Evolutionary conservation across 495 filamentous ascomycete genomes (phyloP), one percentile per base, ranked within the genome.

Genomic region (Aspergillus bridgeri): DNA sequence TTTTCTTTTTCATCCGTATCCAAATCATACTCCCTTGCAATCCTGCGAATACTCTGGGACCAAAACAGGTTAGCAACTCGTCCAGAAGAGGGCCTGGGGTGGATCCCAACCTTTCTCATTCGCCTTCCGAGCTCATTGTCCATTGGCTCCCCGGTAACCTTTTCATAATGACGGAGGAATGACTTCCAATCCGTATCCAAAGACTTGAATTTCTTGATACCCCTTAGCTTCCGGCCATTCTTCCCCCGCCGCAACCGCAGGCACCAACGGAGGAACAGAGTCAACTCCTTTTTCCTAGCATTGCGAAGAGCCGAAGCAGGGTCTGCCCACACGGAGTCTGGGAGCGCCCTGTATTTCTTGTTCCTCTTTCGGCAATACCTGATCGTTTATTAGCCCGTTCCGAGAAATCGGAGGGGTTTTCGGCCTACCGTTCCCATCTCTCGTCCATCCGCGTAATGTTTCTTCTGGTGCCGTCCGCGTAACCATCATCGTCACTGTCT

Each of bases 31-130:
- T 43, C 3, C 43, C 43, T 3, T 46, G 9, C 43, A n/a, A n/a
- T 46, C 3, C 9, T 46, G 3, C 43, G 43, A 46, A 46, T 46
- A n/a, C 43, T 46, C 43, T 46, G 43, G 43, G 43, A 45, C 43
- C 43, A 11, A 45, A n/a, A 45, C 43, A 3, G 43, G 43, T 45
- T 45, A 45, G 43, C 43, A 45, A 45, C 43, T 45, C 43, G 43
- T 45, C 43, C 43, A 46, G 43, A 46, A 1, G 43, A 46, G 43
- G 43, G 3, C 43, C 9, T 46, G 43, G 11, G 19, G 43, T 46
- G 43, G 43, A 45, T 21, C 43, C 9, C 43, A 46, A 46, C 43
- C 43, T 46, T 46, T 46, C 43, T 46, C 43, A 46, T 46, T n/a
- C 43, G 43, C 43, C 43, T 6, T 3, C 43, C 43, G 9, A 46